phyloP scores from a whole-genome alignment of 495 filamentous ascomycete species.

The Aspergillus heteromorphus region DNA sequence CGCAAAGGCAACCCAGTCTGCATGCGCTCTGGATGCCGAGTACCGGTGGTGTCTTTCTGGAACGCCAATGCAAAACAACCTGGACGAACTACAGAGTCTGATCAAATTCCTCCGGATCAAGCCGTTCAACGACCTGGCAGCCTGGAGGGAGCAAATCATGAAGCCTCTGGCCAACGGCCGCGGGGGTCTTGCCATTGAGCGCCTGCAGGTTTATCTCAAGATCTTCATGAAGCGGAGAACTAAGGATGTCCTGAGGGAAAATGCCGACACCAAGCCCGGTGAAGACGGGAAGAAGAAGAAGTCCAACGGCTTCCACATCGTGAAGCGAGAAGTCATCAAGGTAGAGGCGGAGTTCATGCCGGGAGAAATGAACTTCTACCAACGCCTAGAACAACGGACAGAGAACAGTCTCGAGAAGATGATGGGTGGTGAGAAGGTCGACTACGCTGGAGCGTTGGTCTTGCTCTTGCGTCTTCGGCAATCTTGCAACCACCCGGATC shows the following conservation, averaged over 20 bases:
- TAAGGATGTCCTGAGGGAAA: conserved; percentile 87
- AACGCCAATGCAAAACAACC: conserved; percentile 95
- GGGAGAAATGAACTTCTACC: conserved; percentile 78
- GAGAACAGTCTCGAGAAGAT: conserved; percentile 81
- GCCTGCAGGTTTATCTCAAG: conserved; percentile 75
- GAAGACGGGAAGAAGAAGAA: conserved; percentile 44
- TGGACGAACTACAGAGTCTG: conserved; percentile 92
- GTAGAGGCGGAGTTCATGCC: conserved; percentile 73
- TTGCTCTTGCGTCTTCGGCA: conserved; percentile 83
- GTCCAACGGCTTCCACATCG: conserved; percentile 70
- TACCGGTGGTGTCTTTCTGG: conserved; percentile 96
- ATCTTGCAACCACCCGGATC: conserved; percentile 86
- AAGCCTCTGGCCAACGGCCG: conserved; percentile 77
- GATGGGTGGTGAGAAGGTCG: conserved; percentile 68
- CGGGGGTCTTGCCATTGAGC: conserved; percentile 81
- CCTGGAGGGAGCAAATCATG: conserved; percentile 87
- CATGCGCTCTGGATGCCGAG: conserved; percentile 70
- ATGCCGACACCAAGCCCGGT: conserved; percentile 67
- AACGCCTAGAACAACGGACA: conserved; percentile 74
- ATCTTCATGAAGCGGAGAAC: conserved; percentile 96
- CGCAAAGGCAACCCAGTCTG: conserved; percentile 86
- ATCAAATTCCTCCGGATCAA: conserved; percentile 90
- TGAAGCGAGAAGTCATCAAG: conserved; percentile 77
- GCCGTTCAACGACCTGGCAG: conserved; percentile 73
- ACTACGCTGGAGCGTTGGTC: conserved; percentile 81